phyloP scores from a whole-genome alignment of 2,329 filamentous ascomycete genomes.

The Alternaria dauci region DNA sequence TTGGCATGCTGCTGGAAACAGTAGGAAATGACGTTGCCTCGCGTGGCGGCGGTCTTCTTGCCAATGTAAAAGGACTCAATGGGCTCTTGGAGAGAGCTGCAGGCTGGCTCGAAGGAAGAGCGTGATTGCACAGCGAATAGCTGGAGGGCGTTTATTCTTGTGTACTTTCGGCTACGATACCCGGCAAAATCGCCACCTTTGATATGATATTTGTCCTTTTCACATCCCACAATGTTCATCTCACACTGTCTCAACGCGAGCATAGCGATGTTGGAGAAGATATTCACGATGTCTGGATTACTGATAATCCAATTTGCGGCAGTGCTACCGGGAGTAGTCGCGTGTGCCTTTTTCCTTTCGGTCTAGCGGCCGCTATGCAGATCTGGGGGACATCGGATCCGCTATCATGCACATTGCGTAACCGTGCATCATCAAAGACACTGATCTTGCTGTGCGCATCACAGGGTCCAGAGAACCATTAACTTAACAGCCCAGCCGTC shows the following conservation, averaged over 20 bases:
- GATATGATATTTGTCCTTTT: constrained; percentile 3
- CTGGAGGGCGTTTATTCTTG: constrained; percentile 9
- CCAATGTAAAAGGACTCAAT: constrained; percentile 45
- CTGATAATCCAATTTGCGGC: neutral
- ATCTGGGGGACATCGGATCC: neutral
- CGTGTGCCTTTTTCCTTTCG: neutral
- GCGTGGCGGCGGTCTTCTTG: constrained; percentile 43
- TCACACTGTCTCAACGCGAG: neutral
- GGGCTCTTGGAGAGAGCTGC: constrained; percentile 45
- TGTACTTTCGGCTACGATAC: constrained; percentile 19
- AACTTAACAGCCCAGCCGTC: neutral
- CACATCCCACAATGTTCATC: neutral
- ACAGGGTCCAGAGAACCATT: neutral
- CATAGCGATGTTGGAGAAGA: neutral
- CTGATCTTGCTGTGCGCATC: neutral
- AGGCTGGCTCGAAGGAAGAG: constrained; percentile 47
- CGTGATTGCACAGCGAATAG: constrained; percentile 18
- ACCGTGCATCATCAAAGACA: neutral
- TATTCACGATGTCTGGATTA: neutral
- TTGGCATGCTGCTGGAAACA: constrained; percentile 44
- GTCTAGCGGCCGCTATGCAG: neutral
- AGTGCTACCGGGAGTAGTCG: neutral
- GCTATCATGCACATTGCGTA: constrained; percentile 5
- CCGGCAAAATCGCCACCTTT: constrained; percentile 17
- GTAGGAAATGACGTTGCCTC: constrained; percentile 42